These are phyloP conservation scores for Tulasnella sp. DNA, from an alignment of 768 basidiomycete genomes.

Conservation along the genomic window DNA sequence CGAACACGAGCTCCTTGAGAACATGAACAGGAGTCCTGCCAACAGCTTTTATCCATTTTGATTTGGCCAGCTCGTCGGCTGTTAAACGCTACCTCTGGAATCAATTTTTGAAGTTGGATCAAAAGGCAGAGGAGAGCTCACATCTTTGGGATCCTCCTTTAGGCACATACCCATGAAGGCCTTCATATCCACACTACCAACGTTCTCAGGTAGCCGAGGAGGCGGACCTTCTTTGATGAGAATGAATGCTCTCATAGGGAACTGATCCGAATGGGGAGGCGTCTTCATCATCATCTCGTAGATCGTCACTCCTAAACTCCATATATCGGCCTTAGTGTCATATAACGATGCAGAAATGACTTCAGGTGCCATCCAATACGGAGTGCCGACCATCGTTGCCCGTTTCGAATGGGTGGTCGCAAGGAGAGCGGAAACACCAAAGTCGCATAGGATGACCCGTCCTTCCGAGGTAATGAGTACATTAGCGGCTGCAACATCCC, in stretches of 20 bases:
- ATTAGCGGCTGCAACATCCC: constrained; percentile 63
- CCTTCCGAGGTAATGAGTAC: constrained; percentile 83
- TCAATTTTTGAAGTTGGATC: constrained; percentile 15
- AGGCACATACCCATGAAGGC: constrained; percentile 84
- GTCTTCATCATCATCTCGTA: constrained; percentile 97
- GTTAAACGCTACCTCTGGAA: constrained; percentile 58
- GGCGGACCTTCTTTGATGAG: constrained; percentile 83
- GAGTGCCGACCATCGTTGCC: constrained; percentile 94
- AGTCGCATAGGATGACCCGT: constrained; percentile 95
- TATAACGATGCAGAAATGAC: constrained; percentile 83
- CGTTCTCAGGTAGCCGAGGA: constrained; percentile 68
- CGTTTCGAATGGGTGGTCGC: constrained; percentile 82
- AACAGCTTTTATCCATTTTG: constrained; percentile 81
- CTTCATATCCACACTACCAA: constrained; percentile 78
- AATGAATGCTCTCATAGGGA: constrained; percentile 80
- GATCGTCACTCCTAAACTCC: constrained; percentile 94
- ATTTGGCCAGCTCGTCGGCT: constrained; percentile 80
- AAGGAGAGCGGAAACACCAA: constrained; percentile 93
- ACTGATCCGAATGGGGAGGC: constrained; percentile 84
- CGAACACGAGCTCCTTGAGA: constrained; percentile 75
- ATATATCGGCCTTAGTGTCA: constrained; percentile 96
- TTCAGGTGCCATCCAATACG: constrained; percentile 99
- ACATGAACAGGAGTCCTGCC: constrained; percentile 62
- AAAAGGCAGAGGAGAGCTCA: constrained; percentile 38
- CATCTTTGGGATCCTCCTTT: constrained; percentile 73